phyloP scores from a whole-genome alignment of 257 asterid species.

The Striga asiatica region DNA sequence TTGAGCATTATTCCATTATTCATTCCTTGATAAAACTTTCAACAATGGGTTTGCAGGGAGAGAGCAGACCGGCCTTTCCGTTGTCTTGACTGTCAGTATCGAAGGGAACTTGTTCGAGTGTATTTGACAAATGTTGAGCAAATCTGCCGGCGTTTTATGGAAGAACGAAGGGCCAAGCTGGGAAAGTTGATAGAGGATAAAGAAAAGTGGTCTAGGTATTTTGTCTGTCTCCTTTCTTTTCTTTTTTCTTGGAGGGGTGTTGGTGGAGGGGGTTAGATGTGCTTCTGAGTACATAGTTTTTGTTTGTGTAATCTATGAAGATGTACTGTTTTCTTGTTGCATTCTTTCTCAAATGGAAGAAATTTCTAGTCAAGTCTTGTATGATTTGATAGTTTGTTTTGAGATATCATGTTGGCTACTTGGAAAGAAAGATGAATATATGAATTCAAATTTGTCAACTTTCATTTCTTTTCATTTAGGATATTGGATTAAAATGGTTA shows the following conservation, averaged over 20 bases:
- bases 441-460: no score
- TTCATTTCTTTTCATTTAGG: no score
- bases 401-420: no score
- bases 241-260: not conserved
- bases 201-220: conserved; percentile 86
- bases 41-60: conserved; percentile 50
- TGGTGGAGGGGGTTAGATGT: no score
- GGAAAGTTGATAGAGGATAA: conserved; percentile 76
- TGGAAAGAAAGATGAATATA: no score
- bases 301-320: no score
- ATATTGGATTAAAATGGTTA: no score
- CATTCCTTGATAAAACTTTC: not conserved
- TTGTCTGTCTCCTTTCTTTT: not conserved
- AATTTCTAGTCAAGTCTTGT: no score
- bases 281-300: no score
- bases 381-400: no score
- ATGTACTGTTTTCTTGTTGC: no score
- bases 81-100: conserved; percentile 75
- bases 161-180: conserved; percentile 66
- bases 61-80: conserved; percentile 87
- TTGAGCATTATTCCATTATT: not conserved
- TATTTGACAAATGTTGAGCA: conserved; percentile 90
- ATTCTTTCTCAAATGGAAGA: no score
- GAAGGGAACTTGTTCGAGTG: conserved; percentile 91
- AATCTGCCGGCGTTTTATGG: conserved; percentile 80